Conservation (phyloP, 805 yeast genomes). For the Candida vaughaniae region DNA sequence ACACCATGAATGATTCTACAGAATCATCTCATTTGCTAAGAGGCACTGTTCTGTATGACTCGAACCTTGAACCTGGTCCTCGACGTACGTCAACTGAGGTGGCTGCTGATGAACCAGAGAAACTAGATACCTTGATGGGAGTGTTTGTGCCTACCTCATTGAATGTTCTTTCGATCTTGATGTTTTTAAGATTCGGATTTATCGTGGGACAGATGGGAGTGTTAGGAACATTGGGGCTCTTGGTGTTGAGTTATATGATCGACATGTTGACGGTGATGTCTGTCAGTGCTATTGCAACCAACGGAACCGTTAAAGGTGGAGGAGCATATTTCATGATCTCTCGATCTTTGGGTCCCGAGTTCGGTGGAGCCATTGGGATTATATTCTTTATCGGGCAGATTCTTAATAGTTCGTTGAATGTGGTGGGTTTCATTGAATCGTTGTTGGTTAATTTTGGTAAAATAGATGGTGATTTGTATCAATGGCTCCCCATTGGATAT, state of each 20-base stretch:
- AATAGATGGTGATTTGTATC: constrained; percentile 52
- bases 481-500: constrained; percentile 66
- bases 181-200: constrained; percentile 95
- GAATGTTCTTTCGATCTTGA: constrained; percentile 88
- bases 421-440: constrained; percentile 94
- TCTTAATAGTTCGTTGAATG: constrained; percentile 86
- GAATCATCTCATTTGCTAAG: constrained; percentile 1
- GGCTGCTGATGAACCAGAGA: constrained; percentile 21
- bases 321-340: constrained; percentile 98
- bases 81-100: not conserved
- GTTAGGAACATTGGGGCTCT: constrained; percentile 66
- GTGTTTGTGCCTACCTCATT: constrained; percentile 92
- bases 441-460: constrained; percentile 74
- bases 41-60: not conserved
- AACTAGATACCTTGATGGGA: constrained; percentile 81
- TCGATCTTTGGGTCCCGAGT: constrained; percentile 93
- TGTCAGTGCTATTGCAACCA: constrained; percentile 93
- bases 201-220: constrained; percentile 94
- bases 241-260: constrained; percentile 73
- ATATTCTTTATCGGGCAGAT: constrained; percentile 95
- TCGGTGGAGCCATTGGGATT: constrained; percentile 96
- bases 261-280: constrained; percentile 84
- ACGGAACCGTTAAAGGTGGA: constrained; percentile 96
- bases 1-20: constrained; percentile 2
- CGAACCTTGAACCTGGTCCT: not conserved